Conservation (phyloP, 805 yeast genomes). For the Kodamaea fukazawae region DNA sequence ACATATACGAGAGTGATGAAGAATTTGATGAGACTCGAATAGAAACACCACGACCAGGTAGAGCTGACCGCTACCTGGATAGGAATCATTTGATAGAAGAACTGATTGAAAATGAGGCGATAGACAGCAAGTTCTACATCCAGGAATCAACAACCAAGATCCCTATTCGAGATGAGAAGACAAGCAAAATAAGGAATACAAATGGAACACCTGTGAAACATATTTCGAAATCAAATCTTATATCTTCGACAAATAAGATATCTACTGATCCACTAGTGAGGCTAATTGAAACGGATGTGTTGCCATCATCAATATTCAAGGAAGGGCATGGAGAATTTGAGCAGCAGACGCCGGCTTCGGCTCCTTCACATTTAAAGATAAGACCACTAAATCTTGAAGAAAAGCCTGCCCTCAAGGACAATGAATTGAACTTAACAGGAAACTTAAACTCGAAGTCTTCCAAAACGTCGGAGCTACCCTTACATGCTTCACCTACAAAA, state of each 20-base stretch:
- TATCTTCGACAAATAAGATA: conserved; percentile 3
- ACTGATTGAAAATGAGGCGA: not conserved
- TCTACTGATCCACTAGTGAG: conserved; percentile 1
- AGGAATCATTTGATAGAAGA: no score
- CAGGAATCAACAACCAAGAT: conserved; percentile 12
- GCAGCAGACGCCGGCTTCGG: conserved; percentile 11
- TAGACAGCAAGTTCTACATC: not conserved
- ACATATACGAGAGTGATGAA: conserved; percentile 16
- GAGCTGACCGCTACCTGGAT: conserved; percentile 6
- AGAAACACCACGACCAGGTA: conserved; percentile 24
- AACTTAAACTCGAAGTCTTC: no score
- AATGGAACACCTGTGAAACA: conserved; percentile 21
- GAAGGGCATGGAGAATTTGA: no score
- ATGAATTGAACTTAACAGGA: no score
- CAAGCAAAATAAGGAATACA: conserved; percentile 10
- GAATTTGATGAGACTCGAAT: conserved; percentile 30
- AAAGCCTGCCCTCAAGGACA: no score
- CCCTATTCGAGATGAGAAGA: conserved; percentile 13
- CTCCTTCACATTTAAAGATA: conserved; percentile 22
- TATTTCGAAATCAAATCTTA: conserved; percentile 10
- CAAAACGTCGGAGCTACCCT: no score
- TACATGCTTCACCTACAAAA: not conserved
- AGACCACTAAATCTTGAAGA: conserved; percentile 12
- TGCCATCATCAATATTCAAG: no score
- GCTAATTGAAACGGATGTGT: conserved; percentile 1